These are phyloP conservation scores for Lasiosphaeria hispida DNA, from an alignment of 495 filamentous ascomycete species.

Conservation along the genomic window DNA sequence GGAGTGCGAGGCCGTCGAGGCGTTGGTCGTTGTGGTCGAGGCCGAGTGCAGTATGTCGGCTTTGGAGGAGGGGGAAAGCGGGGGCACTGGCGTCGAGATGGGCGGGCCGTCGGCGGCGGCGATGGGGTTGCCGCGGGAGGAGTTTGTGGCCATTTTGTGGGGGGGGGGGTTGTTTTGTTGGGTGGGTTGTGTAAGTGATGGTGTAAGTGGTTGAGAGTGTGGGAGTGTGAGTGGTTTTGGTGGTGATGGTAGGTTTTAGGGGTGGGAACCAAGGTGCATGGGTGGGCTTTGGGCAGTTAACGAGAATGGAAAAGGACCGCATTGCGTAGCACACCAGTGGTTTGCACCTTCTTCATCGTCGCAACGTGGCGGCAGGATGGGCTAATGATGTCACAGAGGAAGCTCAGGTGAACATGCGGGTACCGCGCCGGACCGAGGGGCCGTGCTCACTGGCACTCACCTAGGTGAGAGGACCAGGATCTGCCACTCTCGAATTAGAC, in stretches of 20 bases:
- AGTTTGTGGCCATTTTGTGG: slow-evolving; percentile 32
- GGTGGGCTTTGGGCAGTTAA: background rate
- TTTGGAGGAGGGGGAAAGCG: slow-evolving; percentile 20
- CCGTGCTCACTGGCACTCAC: too few relatives aligned
- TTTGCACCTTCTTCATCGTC: too few relatives aligned
- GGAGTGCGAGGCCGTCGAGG: slow-evolving; percentile 12
- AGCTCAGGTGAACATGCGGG: too few relatives aligned
- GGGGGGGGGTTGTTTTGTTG: too few relatives aligned
- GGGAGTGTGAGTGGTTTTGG: background rate
- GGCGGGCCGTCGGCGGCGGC: slow-evolving; percentile 22
- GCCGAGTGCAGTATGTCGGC: slow-evolving; percentile 11
- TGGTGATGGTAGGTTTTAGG: background rate
- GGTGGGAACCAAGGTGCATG: background rate
- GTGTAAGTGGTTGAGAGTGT: too few relatives aligned
- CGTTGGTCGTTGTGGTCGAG: background rate
- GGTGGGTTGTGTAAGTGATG: too few relatives aligned
- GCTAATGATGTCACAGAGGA: too few relatives aligned
- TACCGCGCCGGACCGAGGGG: too few relatives aligned
- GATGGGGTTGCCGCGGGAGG: slow-evolving; percentile 31
- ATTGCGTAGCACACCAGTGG: too few relatives aligned
- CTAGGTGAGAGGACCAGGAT: too few relatives aligned
- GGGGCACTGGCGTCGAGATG: slow-evolving; percentile 1
- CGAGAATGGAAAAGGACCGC: background rate
- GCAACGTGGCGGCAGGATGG: too few relatives aligned
- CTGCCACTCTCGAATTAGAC: too few relatives aligned